Percentiles rank a stretch among this genome's conserved stretches.
Evolutionary conservation across 2,329 filamentous ascomycete species (phyloP).

Genomic region (Penicillium thymicola): DNA sequence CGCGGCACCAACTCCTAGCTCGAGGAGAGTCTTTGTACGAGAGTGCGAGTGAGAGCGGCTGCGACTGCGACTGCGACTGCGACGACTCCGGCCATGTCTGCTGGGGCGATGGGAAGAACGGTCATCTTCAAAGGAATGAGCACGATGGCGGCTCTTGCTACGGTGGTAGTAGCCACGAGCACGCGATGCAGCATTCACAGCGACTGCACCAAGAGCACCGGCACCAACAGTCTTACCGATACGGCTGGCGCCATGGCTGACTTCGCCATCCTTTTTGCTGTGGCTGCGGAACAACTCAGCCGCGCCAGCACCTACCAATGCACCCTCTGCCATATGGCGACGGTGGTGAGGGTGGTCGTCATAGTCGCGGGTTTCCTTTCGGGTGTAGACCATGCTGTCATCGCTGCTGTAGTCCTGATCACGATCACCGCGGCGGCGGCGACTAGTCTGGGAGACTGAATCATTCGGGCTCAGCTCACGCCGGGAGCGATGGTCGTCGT

Average conservation of each 20-base stretch:
- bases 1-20: constrained; percentile 52
- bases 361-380: constrained; percentile 47
- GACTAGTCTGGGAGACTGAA: constrained; percentile 51
- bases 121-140: constrained; percentile 42
- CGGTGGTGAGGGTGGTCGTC: constrained; percentile 50
- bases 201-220: constrained; percentile 59
- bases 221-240: constrained; percentile 54
- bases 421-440: constrained; percentile 36
- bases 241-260: constrained; percentile 50
- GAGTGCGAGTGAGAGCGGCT: constrained; percentile 49
- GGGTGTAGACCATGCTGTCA: constrained; percentile 60
- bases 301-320: constrained; percentile 58
- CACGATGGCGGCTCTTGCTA: constrained; percentile 45
- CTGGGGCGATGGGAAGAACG: constrained; percentile 35
- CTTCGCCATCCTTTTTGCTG: constrained; percentile 55
- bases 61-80: constrained; percentile 36
- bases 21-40: constrained; percentile 53
- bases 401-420: constrained; percentile 54
- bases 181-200: constrained; percentile 56
- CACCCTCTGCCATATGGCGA: constrained; percentile 61
- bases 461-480: constrained; percentile 51
- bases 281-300: constrained; percentile 59
- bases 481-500: constrained; percentile 48
- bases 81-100: constrained; percentile 29
- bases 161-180: constrained; percentile 48